Conservation (phyloP, 169 alveolate species). For the Plasmodium knowlesi region DNA sequence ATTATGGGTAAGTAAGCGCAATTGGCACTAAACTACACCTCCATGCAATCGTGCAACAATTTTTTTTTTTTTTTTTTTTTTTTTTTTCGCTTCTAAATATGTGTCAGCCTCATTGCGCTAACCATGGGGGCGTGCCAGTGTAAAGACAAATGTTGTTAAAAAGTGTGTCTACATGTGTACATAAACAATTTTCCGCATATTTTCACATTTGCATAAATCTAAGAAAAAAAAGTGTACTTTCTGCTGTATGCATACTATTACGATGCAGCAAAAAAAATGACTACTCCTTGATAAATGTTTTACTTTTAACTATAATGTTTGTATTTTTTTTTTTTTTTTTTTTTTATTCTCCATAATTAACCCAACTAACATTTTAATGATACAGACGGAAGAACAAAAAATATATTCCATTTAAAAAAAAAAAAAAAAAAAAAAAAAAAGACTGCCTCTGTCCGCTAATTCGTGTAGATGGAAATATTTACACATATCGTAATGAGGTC, state of each 20-base stretch:
- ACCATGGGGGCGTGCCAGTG: background rate
- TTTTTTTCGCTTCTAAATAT: background rate
- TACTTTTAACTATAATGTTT: background rate
- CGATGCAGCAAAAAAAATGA: background rate
- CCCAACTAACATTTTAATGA: background rate
- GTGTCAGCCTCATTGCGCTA: slow-evolving; percentile 8
- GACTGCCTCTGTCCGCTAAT: background rate
- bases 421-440: slow-evolving; percentile 14
- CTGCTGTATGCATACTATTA: background rate
- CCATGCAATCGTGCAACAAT: background rate
- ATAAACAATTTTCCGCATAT: background rate
- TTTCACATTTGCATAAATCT: background rate
- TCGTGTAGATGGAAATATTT: slow-evolving; percentile 9
- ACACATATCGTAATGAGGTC: slow-evolving; percentile 13
- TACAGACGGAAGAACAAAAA: background rate
- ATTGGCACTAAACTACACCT: slow-evolving; percentile 3
- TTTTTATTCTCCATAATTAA: background rate
- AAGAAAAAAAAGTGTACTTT: background rate
- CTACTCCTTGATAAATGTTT: background rate
- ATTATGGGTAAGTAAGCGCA: slow-evolving; percentile 15
- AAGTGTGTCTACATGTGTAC: background rate
- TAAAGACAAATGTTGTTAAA: background rate
- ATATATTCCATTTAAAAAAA: background rate
- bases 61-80: background rate
- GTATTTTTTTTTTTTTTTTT: slow-evolving; percentile 12